Percentiles rank a stretch among this genome's conserved stretches.
Evolutionary conservation across 2,329 filamentous ascomycete genomes (phyloP).

Genomic region (Ophiostoma tasmaniense): DNA sequence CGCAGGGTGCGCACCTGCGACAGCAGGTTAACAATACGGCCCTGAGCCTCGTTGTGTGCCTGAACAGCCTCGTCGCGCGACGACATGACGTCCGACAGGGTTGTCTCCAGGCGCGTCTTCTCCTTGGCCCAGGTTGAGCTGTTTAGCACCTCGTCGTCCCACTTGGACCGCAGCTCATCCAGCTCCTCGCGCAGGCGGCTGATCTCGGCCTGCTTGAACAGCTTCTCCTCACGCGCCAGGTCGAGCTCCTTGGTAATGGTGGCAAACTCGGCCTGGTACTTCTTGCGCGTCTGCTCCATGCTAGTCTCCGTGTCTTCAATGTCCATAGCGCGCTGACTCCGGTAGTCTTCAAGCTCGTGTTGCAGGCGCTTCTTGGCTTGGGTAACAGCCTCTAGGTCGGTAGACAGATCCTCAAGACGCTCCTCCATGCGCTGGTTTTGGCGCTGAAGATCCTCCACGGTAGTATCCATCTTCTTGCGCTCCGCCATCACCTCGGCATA

Average conservation of each 20-base stretch:
- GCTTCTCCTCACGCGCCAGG: slow-evolving; percentile 80
- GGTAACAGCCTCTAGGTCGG: slow-evolving; percentile 74
- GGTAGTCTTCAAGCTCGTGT: slow-evolving; percentile 95
- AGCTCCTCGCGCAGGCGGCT: slow-evolving; percentile 87
- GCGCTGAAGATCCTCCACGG: slow-evolving; percentile 81
- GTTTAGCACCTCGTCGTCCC: slow-evolving; percentile 97
- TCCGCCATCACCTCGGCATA: slow-evolving; percentile 87
- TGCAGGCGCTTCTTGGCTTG: slow-evolving; percentile 92
- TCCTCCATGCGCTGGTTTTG: slow-evolving; percentile 87
- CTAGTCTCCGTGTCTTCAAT: slow-evolving; percentile 94
- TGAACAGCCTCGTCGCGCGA: slow-evolving; percentile 90
- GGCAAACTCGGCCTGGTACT: slow-evolving; percentile 90
- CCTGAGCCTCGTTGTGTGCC: slow-evolving; percentile 90
- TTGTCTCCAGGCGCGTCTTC: slow-evolving; percentile 83
- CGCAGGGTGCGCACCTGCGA: slow-evolving; percentile 82
- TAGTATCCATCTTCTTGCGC: slow-evolving; percentile 77
- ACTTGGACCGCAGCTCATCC: slow-evolving; percentile 88
- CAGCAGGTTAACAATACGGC: slow-evolving; percentile 82
- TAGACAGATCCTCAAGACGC: slow-evolving; percentile 81
- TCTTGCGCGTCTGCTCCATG: slow-evolving; percentile 94
- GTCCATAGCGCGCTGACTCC: slow-evolving; percentile 88
- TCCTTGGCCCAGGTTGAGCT: slow-evolving; percentile 98
- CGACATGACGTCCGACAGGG: slow-evolving; percentile 75
- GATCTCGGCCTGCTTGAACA: slow-evolving; percentile 79
- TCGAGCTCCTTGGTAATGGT: slow-evolving; percentile 87